Evolutionary conservation across 768 basidiomycete species (phyloP).

Genomic region (Lanmaoa pseudosensibilis): DNA sequence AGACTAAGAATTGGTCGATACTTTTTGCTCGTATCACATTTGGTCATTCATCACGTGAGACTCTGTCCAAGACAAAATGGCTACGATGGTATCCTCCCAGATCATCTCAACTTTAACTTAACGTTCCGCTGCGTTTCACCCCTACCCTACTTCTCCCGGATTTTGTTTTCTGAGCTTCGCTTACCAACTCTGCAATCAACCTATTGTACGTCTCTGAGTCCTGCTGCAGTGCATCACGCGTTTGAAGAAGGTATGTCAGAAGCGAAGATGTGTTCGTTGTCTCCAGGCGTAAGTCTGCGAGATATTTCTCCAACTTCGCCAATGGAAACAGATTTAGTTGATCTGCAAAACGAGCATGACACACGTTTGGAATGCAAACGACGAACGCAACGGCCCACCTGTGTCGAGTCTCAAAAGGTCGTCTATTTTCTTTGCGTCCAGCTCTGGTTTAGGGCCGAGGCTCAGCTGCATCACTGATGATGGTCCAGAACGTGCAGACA

Average conservation of each 20-base stretch:
- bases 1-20: background rate
- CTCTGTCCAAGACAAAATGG: too few relatives aligned
- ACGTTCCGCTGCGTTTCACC: constrained; percentile 49
- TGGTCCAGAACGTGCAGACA: constrained; percentile 34
- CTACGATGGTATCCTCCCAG: background rate
- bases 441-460: constrained; percentile 75
- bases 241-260: constrained; percentile 80
- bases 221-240: constrained; percentile 78
- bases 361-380: constrained; percentile 2
- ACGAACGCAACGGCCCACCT: constrained; percentile 46
- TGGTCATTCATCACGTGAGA: constrained; percentile 20
- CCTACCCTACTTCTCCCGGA: constrained; percentile 55
- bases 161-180: constrained; percentile 84
- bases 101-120: constrained; percentile 25
- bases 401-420: constrained; percentile 63
- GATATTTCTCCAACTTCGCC: constrained; percentile 59
- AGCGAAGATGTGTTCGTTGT: constrained; percentile 75
- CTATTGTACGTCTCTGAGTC: constrained; percentile 89
- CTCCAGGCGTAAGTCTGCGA: constrained; percentile 66
- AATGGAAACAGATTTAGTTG: constrained; percentile 71
- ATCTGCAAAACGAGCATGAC: constrained; percentile 44
- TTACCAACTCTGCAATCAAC: constrained; percentile 88
- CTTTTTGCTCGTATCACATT: constrained; percentile 15
- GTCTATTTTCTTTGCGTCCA: constrained; percentile 66
- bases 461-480: constrained; percentile 40